Conservation (phyloP, 345 rosid species). For the Populus pruinosa region DNA sequence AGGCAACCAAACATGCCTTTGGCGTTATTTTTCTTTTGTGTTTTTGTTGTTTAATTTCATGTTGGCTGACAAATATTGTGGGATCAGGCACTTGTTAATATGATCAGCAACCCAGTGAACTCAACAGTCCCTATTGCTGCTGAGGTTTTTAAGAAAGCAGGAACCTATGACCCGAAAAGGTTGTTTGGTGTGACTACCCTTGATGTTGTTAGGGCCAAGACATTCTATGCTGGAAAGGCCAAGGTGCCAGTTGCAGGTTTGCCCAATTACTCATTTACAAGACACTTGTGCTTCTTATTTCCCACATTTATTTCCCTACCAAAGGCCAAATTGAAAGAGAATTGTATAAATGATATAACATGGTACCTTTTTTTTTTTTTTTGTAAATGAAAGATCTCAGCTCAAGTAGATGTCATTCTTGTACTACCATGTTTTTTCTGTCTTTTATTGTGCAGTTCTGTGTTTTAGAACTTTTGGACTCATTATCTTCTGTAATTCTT, state of each 20-base stretch:
- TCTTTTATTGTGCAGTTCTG: not conserved
- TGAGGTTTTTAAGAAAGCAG: conserved; percentile 76
- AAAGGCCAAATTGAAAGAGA: not conserved
- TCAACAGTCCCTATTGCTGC: conserved; percentile 76
- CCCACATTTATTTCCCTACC: not conserved
- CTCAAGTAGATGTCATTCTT: too few species aligned
- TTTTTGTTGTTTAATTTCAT: not conserved
- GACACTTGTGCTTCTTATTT: not conserved
- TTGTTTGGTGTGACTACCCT: conserved; percentile 83
- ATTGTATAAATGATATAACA: not conserved
- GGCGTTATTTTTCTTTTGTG: not conserved
- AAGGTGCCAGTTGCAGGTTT: conserved; percentile 61
- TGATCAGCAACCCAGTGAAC: conserved; percentile 87
- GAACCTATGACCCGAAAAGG: conserved; percentile 62
- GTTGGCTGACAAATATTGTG: not conserved
- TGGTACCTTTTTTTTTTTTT: not conserved
- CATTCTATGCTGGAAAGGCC: conserved; percentile 78
- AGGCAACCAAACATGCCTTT: not conserved
- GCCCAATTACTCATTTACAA: conserved; percentile 1
- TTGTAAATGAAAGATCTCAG: not conserved
- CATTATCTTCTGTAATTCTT: not conserved
- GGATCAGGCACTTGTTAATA: conserved; percentile 58
- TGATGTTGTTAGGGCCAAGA: conserved; percentile 78
- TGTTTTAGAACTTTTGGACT: not conserved
- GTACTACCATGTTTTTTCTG: not conserved